Conservation (phyloP, 2,329 filamentous ascomycete genomes). For the Tolypocladium capitatum region DNA sequence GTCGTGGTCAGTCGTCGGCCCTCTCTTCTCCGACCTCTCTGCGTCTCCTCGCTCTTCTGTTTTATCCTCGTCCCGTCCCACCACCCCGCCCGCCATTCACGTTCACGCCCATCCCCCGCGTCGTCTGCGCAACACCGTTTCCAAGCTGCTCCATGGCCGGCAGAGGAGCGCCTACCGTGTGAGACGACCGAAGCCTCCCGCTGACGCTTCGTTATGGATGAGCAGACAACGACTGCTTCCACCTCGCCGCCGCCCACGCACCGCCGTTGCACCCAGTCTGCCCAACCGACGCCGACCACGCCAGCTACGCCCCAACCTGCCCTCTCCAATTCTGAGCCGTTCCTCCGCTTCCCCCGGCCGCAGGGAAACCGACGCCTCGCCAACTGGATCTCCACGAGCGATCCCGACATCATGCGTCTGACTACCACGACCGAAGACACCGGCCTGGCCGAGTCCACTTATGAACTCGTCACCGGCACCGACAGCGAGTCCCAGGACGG, state of each 20-base stretch:
- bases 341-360: conserved; percentile 42
- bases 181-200: conserved; percentile 10
- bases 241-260: conserved; percentile 14
- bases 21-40: conserved; percentile 1
- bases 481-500: conserved; percentile 41
- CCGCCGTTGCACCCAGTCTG: conserved; percentile 15
- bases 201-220: conserved; percentile 38
- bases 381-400: conserved; percentile 45
- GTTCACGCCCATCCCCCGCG: not conserved
- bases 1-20: conserved; percentile 8
- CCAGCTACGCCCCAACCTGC: conserved; percentile 5
- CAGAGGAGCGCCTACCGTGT: conserved; percentile 8
- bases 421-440: conserved; percentile 31
- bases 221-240: conserved; percentile 21
- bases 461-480: conserved; percentile 40
- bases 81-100: not conserved
- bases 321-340: conserved; percentile 31
- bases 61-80: conserved; percentile 5
- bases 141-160: conserved; percentile 1
- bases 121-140: not conserved
- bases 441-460: conserved; percentile 41
- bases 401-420: conserved; percentile 42
- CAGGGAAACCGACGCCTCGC: conserved; percentile 41
- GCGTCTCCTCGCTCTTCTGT: not conserved
- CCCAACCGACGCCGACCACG: conserved; percentile 10